Base-by-base conservation (phyloP, 2,329 filamentous ascomycete species). In the Fusarium musae region DNA sequence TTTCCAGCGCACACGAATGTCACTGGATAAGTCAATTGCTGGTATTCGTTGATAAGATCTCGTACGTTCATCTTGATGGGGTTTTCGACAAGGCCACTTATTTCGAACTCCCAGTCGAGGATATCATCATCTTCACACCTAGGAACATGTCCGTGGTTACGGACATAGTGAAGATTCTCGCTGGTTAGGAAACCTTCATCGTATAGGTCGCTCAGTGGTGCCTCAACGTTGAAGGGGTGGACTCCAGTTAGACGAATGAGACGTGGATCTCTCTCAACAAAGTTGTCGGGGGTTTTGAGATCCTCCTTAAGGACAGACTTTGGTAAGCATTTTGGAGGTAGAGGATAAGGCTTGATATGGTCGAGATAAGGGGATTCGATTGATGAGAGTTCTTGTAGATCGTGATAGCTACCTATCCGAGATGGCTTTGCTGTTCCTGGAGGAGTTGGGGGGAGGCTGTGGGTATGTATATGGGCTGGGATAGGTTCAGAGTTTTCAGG, bases 1-100 rank as follows among this genome's bases (percentile, higher is more conserved):
- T 98, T 98, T 3, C 95, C 95, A 8, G 95, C 95, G 80, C 95
- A 98, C 28, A 97, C 95, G 3, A 98, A 88, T 0, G 95, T 97
- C 67, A 98, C 88, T 0, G 95, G 95, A 65, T 93, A 93, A 6
- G 95, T 97, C 32, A 94, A 88, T 79, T 97, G 93, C 61, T 95
- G 91, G 77, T 93, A 97, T 13, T 93, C 87, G 40, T 87, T 84
- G 37, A 97, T 84, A 2, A 98, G 87, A 59, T 96, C 90, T 42
- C 88, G 87, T 56, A 98, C 84, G 5, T 87, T 93, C 75, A 97
- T 85, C 19, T 84, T 91, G 39, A 97, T 83, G 0, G 95, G 94
- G 5, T 91, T 90, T 65, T 94, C 90, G 6, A 97, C 95, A 70
- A 97, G 84, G 80, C 95, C 95, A 83, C 97, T 93, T 32, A 98